phyloP scores from a whole-genome alignment of 139 green algal species.

The Chlorella sp. region DNA sequence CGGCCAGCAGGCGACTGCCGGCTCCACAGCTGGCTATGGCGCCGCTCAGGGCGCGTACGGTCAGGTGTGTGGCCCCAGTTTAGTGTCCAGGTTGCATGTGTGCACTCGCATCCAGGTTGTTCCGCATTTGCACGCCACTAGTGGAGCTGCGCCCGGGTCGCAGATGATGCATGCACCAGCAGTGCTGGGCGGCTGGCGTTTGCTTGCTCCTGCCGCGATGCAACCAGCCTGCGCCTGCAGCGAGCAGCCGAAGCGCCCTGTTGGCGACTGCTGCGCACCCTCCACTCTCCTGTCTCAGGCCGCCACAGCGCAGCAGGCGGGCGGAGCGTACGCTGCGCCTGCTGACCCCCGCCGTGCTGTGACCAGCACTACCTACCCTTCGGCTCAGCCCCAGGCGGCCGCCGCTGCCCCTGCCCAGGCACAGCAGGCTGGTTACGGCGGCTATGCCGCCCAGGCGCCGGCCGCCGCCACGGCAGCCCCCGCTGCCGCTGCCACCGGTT shows the following conservation, averaged over 20 bases:
- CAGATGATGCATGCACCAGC: too few relatives aligned
- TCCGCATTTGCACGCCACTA: too few relatives aligned
- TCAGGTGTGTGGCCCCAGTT: too few relatives aligned
- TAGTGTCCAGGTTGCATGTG: neutral
- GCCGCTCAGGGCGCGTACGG: conserved; percentile 1
- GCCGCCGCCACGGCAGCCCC: neutral
- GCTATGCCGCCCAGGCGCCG: neutral
- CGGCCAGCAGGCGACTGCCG: neutral
- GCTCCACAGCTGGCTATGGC: neutral
- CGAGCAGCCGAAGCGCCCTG: neutral
- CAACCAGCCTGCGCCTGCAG: neutral
- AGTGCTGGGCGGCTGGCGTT: too few relatives aligned
- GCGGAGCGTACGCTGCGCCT: neutral
- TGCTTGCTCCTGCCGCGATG: too few relatives aligned
- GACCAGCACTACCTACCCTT: neutral
- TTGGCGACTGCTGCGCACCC: too few relatives aligned
- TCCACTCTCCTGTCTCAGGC: neutral
- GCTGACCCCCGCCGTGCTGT: conserved; percentile 1
- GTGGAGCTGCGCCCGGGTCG: too few relatives aligned
- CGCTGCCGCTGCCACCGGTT: neutral
- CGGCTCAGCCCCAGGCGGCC: neutral
- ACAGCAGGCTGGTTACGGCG: neutral
- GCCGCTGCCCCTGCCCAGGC: neutral
- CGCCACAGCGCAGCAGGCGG: neutral
- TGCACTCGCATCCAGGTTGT: too few relatives aligned